Conservation (phyloP, 176 grass and related monocot species). For the Otatea glauca region DNA sequence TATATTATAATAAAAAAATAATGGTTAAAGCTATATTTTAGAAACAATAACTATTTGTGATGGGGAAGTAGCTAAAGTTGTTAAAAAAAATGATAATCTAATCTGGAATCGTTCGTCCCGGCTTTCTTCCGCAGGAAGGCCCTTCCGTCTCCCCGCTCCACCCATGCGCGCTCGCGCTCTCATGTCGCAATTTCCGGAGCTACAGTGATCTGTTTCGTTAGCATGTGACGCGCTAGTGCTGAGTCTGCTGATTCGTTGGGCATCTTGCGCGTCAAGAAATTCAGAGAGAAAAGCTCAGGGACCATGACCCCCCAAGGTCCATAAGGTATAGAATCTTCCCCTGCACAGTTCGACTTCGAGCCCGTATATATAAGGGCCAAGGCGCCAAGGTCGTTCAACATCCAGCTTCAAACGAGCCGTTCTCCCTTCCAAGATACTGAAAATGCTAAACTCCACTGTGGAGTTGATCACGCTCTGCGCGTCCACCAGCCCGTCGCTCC, state of each 20-base stretch:
- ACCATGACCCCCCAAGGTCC: too few relatives aligned
- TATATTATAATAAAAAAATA: too few relatives aligned
- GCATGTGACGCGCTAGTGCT: background rate
- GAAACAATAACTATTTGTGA: too few relatives aligned
- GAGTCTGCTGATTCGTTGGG: too few relatives aligned
- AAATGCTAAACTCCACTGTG: conserved; percentile 24
- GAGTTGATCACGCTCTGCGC: conserved; percentile 39
- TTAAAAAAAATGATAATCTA: too few relatives aligned
- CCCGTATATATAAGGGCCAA: background rate
- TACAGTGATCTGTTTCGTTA: too few relatives aligned
- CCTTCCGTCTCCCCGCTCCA: background rate
- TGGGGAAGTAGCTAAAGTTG: too few relatives aligned
- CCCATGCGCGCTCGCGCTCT: background rate
- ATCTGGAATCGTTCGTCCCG: too few relatives aligned
- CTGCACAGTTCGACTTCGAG: conserved; percentile 17
- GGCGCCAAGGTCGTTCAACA: background rate
- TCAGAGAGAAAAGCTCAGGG: too few relatives aligned
- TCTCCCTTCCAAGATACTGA: background rate
- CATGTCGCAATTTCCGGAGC: too few relatives aligned
- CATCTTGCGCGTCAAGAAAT: too few relatives aligned
- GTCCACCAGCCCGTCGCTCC: conserved; percentile 43
- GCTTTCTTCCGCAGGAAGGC: conserved; percentile 2
- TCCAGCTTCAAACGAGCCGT: background rate
- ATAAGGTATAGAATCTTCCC: conserved; percentile 18
- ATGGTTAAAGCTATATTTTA: too few relatives aligned